Base-by-base conservation (phyloP, 192 early-diverging fungal genomes). In the Coemansia sp. region DNA sequence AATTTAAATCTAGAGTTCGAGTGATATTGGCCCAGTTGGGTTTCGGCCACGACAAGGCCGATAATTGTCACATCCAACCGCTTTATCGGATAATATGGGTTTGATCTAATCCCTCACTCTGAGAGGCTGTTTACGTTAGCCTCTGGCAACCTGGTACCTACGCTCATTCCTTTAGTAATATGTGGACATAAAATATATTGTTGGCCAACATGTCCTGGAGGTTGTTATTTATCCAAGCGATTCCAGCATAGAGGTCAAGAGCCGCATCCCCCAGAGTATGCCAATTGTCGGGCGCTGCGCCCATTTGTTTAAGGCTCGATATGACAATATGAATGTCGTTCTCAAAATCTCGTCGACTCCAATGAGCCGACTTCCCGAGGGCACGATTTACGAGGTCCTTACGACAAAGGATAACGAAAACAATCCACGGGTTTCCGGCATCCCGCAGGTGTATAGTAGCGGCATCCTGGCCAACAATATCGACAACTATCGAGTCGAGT, bases 311-410 rank as follows among this genome's bases (percentile, higher is more conserved):
- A 1, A 24, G 1, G 7, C 33, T 0, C 33, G 12, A 8, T 66
- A 41, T 18, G 22, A 24, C 0, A 46, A 36, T 4, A 43, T 24
- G 5, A 1, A 20, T 2, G 57, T 29, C 1, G 13, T 75, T 0
- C 24, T 69, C 0, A 75, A 75, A 46, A 11, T 75, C 0, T 29
- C 47, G 12, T 75, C 36, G 61, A 62, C 62, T 9, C 68, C 15
- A 0, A 24, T 5, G 1, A 52, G 15, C 22, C 43, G 61, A 0
- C 24, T 66, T 16, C 68, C 68, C 1, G 68, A 75, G 27, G 43
- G 68, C 46, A 64, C 73, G 0, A 31, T 65, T 1, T 75, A 70
- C 38, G 63, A 66, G 22, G 44, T 66, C 1, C 63, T 75, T 4
- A 3, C 24, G 4, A 60, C 31, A 34, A 60, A 60, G 31, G 57